Evolutionary conservation across 306 rosid genomes (phyloP), one percentile per base, ranked within the genome.

Genomic region (Astragalus membranaceus): DNA sequence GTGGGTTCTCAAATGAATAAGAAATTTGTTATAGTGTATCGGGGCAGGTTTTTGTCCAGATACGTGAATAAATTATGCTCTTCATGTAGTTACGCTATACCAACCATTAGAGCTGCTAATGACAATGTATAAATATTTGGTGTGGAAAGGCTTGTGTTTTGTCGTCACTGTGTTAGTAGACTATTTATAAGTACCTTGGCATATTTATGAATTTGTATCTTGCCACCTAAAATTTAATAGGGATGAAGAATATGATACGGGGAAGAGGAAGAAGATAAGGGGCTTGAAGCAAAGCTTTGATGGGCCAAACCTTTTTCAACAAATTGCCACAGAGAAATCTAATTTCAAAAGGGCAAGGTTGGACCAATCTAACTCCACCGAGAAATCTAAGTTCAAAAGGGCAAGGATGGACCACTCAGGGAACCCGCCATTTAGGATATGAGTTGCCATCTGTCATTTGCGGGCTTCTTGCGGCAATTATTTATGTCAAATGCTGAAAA

Each of bases 221-320:
- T 52, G 44, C 36, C 43, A 17, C 44, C 36, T 47, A n/a, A 6
- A 26, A 15, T 26, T 80, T 50, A 71, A n/a, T 74, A 94, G 98
- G 97, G 98, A 94, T 58, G 96, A 94, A 78, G 97, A 90, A 73
- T 87, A 84, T 36, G 98, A 94, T 30, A 77, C 56, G 67, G 98
- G 98, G 50, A 94, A 85, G 83, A 88, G 91, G 74, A 94, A 86
- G 88, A 94, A 88, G 85, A 13, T 94, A 10, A 85, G 83, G 75
- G 65, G 36, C n/a, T 58, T 67, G 32, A 87, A 87, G 77, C 78
- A 56, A 2, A 76, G 64, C 29, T 85, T 79, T 57, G 91, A 80
- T 26, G 95, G 95, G 46, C 74, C 86, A 23, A 94, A 94, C 76
- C 89, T 81, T 57, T 94, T 94, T 79, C 97, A 94, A 87, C 78